Percentiles rank a stretch among this genome's conserved stretches.
Conservation (phyloP, 2,329 filamentous ascomycete species). For the Curvularia hawaiiensis region DNA sequence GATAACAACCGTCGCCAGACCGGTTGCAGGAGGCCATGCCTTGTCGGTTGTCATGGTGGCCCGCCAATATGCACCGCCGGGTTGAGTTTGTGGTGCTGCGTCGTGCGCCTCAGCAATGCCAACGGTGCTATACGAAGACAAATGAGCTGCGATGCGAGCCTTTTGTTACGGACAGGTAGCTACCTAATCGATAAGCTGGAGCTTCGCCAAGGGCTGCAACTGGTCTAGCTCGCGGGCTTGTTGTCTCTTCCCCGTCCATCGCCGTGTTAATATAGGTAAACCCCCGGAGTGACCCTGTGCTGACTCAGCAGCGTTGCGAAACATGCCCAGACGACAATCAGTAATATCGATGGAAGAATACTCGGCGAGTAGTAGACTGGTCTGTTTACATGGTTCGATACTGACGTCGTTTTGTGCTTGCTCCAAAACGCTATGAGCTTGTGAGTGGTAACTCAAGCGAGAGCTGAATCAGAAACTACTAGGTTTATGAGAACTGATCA, state of each 20-base stretch:
- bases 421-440: background rate
- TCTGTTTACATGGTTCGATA: background rate
- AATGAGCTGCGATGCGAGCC: background rate
- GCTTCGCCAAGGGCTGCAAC: background rate
- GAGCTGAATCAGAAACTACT: background rate
- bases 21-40: conserved; percentile 17
- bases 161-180: background rate
- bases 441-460: background rate
- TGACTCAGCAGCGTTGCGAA: background rate
- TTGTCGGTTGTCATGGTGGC: conserved; percentile 4
- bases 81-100: background rate
- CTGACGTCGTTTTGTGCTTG: background rate
- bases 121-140: background rate
- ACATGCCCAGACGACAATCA: background rate
- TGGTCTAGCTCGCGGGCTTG: background rate
- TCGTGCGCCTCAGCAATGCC: background rate
- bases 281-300: background rate
- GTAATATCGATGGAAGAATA: background rate
- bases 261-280: background rate
- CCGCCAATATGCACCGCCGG: background rate
- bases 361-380: background rate
- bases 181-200: background rate
- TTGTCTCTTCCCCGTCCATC: background rate
- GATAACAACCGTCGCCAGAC: conserved; percentile 18
- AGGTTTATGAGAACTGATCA: background rate